These are phyloP conservation scores for Penstemon davidsonii DNA, from an alignment of 257 asterid species.

Conservation along the genomic window DNA sequence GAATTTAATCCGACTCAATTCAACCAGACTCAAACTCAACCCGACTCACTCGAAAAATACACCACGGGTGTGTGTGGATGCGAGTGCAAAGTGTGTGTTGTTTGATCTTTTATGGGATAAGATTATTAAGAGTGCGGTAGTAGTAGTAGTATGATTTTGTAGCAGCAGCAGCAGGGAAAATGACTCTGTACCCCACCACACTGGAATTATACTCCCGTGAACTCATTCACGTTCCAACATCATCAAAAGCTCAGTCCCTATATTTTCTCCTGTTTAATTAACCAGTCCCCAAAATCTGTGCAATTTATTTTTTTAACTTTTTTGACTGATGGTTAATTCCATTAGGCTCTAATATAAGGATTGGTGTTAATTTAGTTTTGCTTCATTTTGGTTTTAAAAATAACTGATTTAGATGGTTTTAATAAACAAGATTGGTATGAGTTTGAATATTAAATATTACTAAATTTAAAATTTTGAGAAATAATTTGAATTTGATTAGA, in stretches of 20 bases:
- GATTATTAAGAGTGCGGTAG: background rate
- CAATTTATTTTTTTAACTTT: background rate
- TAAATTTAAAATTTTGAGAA: no score
- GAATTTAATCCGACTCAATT: no score
- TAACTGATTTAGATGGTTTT: no score
- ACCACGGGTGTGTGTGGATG: background rate
- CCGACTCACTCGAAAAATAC: no score
- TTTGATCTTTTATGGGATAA: background rate
- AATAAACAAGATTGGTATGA: background rate
- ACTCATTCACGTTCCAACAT: conserved; percentile 19
- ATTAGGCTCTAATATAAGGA: background rate
- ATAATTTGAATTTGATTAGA: no score
- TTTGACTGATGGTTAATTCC: background rate
- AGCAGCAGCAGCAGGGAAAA: conserved; percentile 25
- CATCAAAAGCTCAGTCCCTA: conserved; percentile 16
- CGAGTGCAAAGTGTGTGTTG: background rate
- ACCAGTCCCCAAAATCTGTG: background rate
- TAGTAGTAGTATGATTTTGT: conserved; percentile 13
- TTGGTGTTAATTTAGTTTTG: background rate
- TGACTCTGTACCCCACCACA: conserved; percentile 21
- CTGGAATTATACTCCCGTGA: conserved; percentile 37
- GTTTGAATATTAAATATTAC: background rate
- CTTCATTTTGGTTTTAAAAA: no score
- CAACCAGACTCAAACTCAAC: no score
- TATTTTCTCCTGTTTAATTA: background rate